These are phyloP conservation scores for Eudorina sp. DNA, from an alignment of 139 green algal genomes.

Conservation along the genomic window DNA sequence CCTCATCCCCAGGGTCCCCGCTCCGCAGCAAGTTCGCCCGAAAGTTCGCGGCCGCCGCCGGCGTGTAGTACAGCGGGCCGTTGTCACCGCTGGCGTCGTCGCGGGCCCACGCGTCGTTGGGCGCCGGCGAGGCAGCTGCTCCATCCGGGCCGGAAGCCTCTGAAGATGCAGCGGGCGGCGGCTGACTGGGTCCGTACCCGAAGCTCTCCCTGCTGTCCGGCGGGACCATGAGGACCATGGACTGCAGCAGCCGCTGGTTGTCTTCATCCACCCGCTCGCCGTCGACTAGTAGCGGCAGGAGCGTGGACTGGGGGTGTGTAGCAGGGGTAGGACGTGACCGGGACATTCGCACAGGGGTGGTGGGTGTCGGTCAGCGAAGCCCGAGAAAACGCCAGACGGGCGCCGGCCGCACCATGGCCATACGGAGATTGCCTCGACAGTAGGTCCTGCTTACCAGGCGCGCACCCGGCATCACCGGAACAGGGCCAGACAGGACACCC, in stretches of 20 bases:
- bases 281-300: slow-evolving; percentile 84
- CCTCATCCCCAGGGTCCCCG: slow-evolving; percentile 57
- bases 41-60: slow-evolving; percentile 70
- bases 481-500: too few species aligned
- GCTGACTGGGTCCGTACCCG: slow-evolving; percentile 1
- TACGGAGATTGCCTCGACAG: too few species aligned
- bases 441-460: too few species aligned
- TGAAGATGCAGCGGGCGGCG: neutral
- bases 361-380: too few species aligned
- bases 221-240: slow-evolving; percentile 68
- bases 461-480: too few species aligned
- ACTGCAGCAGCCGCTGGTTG: slow-evolving; percentile 52
- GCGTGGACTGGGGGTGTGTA: slow-evolving; percentile 62
- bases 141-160: neutral
- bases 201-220: slow-evolving; percentile 11
- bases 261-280: slow-evolving; percentile 58
- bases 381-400: too few species aligned
- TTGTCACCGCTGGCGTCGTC: neutral
- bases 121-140: too few species aligned
- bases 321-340: neutral
- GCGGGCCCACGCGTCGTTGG: neutral
- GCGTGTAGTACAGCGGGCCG: slow-evolving; percentile 29
- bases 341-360: too few species aligned
- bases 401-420: too few species aligned
- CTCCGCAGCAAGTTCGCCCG: slow-evolving; percentile 70